phyloP scores from a whole-genome alignment of 139 green algal genomes.

The Tetraselmis striata region DNA sequence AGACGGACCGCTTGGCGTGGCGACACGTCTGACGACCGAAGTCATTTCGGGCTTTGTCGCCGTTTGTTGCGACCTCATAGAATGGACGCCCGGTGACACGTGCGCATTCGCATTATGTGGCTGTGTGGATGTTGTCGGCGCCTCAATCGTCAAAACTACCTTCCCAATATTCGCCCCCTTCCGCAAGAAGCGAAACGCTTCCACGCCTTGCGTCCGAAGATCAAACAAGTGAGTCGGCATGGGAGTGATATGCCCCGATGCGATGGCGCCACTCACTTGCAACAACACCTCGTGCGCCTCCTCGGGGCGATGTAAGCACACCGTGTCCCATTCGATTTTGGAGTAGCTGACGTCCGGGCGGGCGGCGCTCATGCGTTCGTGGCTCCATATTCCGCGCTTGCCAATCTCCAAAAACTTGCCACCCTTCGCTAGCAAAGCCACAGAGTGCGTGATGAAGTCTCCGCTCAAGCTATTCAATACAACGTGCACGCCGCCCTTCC shows the following conservation, averaged over 20 bases:
- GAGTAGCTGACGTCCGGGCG: not conserved
- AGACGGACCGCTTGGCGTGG: not conserved
- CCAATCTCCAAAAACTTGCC: conserved; percentile 75
- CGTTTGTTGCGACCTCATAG: too few species aligned
- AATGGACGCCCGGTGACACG: too few species aligned
- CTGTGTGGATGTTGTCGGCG: not conserved
- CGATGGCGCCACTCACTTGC: not conserved
- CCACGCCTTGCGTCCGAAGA: not conserved
- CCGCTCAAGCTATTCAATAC: conserved; percentile 72
- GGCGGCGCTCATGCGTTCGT: not conserved
- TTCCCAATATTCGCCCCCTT: not conserved
- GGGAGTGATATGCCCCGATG: not conserved
- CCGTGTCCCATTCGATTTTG: not conserved
- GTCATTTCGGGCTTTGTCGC: too few species aligned
- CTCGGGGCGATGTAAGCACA: not conserved
- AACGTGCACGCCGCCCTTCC: conserved; percentile 45
- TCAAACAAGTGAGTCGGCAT: not conserved
- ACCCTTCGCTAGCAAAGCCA: conserved; percentile 27
- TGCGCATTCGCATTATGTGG: too few species aligned
- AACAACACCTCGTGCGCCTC: not conserved
- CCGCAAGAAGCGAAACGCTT: not conserved
- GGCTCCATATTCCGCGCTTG: conserved; percentile 83
- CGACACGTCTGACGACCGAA: too few species aligned
- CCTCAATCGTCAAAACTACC: not conserved
- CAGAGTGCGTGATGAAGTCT: not conserved